phyloP scores from a whole-genome alignment of 176 grass and related monocot species.

The Cenchrus americanus region DNA sequence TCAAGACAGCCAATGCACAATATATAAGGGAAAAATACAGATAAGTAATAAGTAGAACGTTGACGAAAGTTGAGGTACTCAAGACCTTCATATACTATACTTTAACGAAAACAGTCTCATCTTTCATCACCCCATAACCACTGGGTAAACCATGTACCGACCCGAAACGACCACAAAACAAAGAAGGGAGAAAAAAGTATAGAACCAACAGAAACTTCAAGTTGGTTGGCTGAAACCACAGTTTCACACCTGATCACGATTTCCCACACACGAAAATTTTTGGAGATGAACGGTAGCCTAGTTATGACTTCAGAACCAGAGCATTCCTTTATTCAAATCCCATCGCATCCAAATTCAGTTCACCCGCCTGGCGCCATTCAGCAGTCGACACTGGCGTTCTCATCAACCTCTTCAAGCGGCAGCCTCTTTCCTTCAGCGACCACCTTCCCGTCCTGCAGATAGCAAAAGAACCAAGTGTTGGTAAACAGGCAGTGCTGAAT shows the following conservation, averaged over 20 bases:
- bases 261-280: slow-evolving; percentile 37
- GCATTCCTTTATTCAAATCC: slow-evolving; percentile 19
- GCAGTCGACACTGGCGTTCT: slow-evolving; percentile 32
- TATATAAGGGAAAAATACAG: not conserved
- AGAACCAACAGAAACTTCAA: slow-evolving; percentile 11
- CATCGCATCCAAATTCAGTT: not conserved
- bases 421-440: slow-evolving; percentile 35
- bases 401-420: slow-evolving; percentile 47
- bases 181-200: not conserved
- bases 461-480: not conserved
- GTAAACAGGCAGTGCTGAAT: not conserved
- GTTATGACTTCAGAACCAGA: slow-evolving; percentile 54
- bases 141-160: not conserved
- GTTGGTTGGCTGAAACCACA: slow-evolving; percentile 54
- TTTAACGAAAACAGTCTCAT: slow-evolving; percentile 1
- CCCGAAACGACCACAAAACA: not conserved
- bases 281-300: slow-evolving; percentile 21
- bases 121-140: not conserved
- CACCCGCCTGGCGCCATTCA: not conserved
- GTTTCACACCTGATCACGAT: slow-evolving; percentile 45
- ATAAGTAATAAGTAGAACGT: not conserved
- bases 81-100: slow-evolving; percentile 14
- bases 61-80: not conserved
- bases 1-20: not conserved
- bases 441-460: slow-evolving; percentile 33